Evolutionary conservation across 2,329 filamentous ascomycete species (phyloP).

Genomic region (Exophiala mesophila): DNA sequence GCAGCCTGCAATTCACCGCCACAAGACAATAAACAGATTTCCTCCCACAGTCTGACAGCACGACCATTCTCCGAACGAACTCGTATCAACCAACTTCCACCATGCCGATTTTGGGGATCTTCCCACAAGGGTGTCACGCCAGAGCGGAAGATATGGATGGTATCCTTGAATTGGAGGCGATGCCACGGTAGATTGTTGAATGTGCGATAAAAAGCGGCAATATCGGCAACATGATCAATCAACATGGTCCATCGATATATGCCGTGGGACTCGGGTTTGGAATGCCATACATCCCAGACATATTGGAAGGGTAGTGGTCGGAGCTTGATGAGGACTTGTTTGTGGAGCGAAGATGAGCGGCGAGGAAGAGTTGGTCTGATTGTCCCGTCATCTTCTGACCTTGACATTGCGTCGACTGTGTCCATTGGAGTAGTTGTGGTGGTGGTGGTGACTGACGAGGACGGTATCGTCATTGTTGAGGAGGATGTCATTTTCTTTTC

Average conservation of each 20-base stretch:
- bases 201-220: constrained; percentile 65
- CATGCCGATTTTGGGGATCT: constrained; percentile 77
- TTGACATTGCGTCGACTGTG: background rate
- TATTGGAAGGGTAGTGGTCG: constrained; percentile 45
- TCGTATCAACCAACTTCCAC: constrained; percentile 89
- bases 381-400: background rate
- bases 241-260: constrained; percentile 35
- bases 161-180: constrained; percentile 70
- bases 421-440: background rate
- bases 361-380: constrained; percentile 11
- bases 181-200: constrained; percentile 76
- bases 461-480: too few species aligned
- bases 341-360: constrained; percentile 35
- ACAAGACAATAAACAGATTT: constrained; percentile 26
- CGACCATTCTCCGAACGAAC: constrained; percentile 61
- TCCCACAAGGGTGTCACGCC: constrained; percentile 76
- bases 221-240: constrained; percentile 39
- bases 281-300: constrained; percentile 46
- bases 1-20: constrained; percentile 45
- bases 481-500: too few species aligned
- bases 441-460: background rate
- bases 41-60: constrained; percentile 26
- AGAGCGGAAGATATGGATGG: constrained; percentile 72
- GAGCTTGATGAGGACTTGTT: constrained; percentile 42
- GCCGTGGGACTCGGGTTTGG: constrained; percentile 31